A percentile compares a stretch with the other conserved stretches of the same genome.
phyloP scores from a whole-genome alignment of 768 basidiomycete genomes.

The Boletus tomentosulus region DNA sequence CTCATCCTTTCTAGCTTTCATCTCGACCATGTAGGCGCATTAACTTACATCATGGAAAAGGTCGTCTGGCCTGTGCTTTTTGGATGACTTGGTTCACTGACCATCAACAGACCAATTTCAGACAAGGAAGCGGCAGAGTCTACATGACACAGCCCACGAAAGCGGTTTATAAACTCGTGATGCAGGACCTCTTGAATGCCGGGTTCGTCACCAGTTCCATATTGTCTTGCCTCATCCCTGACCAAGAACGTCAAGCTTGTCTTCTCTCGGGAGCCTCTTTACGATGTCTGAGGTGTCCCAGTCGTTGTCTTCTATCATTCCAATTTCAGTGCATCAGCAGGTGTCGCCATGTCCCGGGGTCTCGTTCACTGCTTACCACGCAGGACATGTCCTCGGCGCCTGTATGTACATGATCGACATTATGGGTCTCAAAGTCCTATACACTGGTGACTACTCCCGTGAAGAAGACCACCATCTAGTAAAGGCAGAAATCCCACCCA shows the following conservation, averaged over 20 bases:
- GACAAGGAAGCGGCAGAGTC: conserved; percentile 91
- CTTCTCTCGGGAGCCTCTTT: conserved; percentile 71
- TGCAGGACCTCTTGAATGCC: conserved; percentile 95
- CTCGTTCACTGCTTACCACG: conserved; percentile 93
- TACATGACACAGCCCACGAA: conserved; percentile 99
- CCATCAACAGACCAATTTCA: conserved; percentile 82
- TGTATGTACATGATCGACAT: conserved; percentile 98
- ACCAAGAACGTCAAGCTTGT: conserved; percentile 35
- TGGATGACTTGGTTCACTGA: neutral
- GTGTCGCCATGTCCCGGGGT: conserved; percentile 88
- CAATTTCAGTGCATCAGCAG: conserved; percentile 86
- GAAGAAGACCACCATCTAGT: conserved; percentile 97
- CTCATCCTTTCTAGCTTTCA: conserved; percentile 63
- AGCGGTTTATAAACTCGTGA: conserved; percentile 94
- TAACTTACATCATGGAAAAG: conserved; percentile 97
- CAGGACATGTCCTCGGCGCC: conserved; percentile 94
- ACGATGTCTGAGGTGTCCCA: conserved; percentile 72
- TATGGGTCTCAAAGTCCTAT: conserved; percentile 87
- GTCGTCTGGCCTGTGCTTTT: conserved; percentile 35
- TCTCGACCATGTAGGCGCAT: conserved; percentile 91
- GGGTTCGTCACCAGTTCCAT: conserved; percentile 47
- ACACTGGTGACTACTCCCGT: conserved; percentile 96
- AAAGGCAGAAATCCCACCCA: conserved; percentile 87
- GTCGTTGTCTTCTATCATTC: conserved; percentile 77
- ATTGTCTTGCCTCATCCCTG: neutral